Conservation (phyloP, 1,139 yeast genomes). For the Taphrina deformans region DNA sequence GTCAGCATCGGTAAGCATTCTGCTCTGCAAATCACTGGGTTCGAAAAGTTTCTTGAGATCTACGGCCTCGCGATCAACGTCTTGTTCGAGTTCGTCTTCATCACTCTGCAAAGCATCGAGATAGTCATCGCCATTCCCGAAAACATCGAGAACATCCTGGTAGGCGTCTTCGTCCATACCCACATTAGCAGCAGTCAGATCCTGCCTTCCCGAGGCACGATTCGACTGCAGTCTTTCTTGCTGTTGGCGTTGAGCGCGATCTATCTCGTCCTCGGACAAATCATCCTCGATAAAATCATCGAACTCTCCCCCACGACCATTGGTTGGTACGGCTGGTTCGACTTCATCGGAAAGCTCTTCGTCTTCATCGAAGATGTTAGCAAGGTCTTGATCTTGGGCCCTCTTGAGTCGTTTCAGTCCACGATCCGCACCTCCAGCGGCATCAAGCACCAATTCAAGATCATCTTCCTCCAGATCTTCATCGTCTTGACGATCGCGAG, state of each 20-base stretch:
- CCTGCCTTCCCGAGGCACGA: conserved; percentile 16
- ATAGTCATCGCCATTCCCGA: conserved; percentile 96
- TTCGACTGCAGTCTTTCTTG: conserved; percentile 11
- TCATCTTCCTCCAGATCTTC: conserved; percentile 93
- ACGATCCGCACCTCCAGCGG: conserved; percentile 63
- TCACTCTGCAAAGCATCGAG: conserved; percentile 79
- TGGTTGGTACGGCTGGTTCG: conserved; percentile 49
- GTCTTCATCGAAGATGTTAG: conserved; percentile 84
- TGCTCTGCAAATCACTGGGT: conserved; percentile 85
- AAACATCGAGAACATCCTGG: conserved; percentile 89
- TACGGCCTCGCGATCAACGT: conserved; percentile 52
- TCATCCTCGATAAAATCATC: conserved; percentile 98
- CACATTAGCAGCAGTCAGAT: conserved; percentile 24
- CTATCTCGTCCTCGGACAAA: conserved; percentile 87
- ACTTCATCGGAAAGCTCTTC: conserved; percentile 54
- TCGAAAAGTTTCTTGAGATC: conserved; percentile 87
- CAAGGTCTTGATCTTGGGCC: conserved; percentile 50
- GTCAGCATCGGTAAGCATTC: conserved; percentile 90
- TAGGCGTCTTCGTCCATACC: conserved; percentile 89
- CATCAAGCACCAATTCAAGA: conserved; percentile 84
- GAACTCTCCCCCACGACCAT: conserved; percentile 63
- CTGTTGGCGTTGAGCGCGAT: conserved; percentile 43
- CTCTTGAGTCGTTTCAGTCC: conserved; percentile 81
- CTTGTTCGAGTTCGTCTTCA: conserved; percentile 46
- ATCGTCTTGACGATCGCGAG: conserved; percentile 45